These are phyloP conservation scores for Kazachstania psychrophila DNA, from an alignment of 805 yeast genomes.

Conservation along the genomic window DNA sequence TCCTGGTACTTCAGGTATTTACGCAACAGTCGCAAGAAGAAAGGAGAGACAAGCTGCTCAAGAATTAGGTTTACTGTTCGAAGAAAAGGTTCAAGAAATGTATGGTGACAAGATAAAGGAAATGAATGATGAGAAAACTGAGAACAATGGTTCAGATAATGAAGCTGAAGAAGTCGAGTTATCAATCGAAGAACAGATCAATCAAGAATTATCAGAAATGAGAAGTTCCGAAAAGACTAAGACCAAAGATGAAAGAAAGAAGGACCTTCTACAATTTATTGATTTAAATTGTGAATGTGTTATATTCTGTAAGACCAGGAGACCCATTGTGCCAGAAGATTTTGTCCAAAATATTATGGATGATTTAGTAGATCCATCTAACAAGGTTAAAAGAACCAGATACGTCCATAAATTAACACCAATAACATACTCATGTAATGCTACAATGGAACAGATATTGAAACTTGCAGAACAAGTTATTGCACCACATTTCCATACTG, in stretches of 20 bases:
- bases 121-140: slow-evolving; percentile 12
- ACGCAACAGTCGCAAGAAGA: slow-evolving; percentile 79
- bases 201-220: slow-evolving; percentile 59
- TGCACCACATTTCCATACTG: slow-evolving; percentile 55
- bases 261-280: slow-evolving; percentile 46
- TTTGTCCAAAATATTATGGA: slow-evolving; percentile 58
- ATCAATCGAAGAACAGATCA: slow-evolving; percentile 68
- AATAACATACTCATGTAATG: slow-evolving; percentile 61
- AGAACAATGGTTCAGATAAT: slow-evolving; percentile 15
- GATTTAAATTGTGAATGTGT: slow-evolving; percentile 74
- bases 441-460: slow-evolving; percentile 57
- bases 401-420: slow-evolving; percentile 78
- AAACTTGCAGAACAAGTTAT: slow-evolving; percentile 53
- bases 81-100: slow-evolving; percentile 42
- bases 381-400: slow-evolving; percentile 46
- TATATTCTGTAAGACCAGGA: slow-evolving; percentile 70
- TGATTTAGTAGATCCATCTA: slow-evolving; percentile 42
- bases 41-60: slow-evolving; percentile 70
- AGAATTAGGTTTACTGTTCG: slow-evolving; percentile 54
- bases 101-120: slow-evolving; percentile 33
- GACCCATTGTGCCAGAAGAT: slow-evolving; percentile 69
- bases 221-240: slow-evolving; percentile 33
- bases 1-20: slow-evolving; percentile 80
- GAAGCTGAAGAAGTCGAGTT: slow-evolving; percentile 34
- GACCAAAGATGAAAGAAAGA: slow-evolving; percentile 31